These are phyloP conservation scores for Zostera marina DNA, from an alignment of 116 monocot species.

Conservation along the genomic window DNA sequence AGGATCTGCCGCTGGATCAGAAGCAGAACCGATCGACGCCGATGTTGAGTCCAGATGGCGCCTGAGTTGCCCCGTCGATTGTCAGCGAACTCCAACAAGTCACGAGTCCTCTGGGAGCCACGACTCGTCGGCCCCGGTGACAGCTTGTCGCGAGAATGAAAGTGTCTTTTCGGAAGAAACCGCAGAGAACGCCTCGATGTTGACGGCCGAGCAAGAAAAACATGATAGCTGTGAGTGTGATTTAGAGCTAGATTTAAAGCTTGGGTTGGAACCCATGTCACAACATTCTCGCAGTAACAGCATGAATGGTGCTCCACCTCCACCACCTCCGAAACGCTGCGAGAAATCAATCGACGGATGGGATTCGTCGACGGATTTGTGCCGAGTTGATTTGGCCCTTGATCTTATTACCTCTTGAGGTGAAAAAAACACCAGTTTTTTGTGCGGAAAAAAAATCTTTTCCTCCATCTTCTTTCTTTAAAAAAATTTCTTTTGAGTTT, in stretches of 20 bases:
- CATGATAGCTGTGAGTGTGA: not conserved
- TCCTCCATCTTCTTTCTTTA: too few species aligned
- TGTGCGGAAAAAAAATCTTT: too few species aligned
- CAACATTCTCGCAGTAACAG: not conserved
- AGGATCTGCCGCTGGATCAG: not conserved
- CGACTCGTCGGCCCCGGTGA: not conserved
- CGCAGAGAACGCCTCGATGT: not conserved
- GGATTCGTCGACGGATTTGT: not conserved
- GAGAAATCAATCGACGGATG: not conserved
- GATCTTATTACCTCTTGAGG: not conserved
- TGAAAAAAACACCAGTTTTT: not conserved
- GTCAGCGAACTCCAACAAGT: not conserved
- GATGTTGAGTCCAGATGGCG: not conserved
- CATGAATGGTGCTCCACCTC: not conserved
- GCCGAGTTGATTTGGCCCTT: constrained; percentile 5
- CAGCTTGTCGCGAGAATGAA: constrained; percentile 7
- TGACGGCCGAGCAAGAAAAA: not conserved
- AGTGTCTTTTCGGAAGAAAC: not conserved
- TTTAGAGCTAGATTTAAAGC: constrained; percentile 19
- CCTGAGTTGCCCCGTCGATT: not conserved
- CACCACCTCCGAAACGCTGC: not conserved
- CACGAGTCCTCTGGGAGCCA: constrained; percentile 7
- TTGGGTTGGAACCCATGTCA: constrained; percentile 5
- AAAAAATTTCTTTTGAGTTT: too few species aligned
- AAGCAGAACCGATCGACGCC: not conserved